These are phyloP conservation scores for Volvox carteri DNA, from an alignment of 163 green algal species.

Conservation along the genomic window DNA sequence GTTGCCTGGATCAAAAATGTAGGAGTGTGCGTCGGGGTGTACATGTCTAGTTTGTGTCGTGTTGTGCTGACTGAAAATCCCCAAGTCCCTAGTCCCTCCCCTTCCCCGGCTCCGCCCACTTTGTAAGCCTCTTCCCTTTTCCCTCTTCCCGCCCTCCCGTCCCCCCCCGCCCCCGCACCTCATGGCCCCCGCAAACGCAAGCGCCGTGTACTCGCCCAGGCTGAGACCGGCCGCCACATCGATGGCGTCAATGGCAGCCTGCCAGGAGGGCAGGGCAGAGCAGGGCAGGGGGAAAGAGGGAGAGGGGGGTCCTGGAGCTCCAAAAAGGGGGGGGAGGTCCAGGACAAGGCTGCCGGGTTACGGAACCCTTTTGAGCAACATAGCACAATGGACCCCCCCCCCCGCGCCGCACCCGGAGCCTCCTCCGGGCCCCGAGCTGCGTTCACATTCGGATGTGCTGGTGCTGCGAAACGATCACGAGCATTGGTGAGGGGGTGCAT, in stretches of 20 bases:
- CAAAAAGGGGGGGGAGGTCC: too few species aligned
- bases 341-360: background rate
- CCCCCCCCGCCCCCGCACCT: constrained; percentile 63
- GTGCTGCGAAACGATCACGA: too few species aligned
- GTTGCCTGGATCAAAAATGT: too few species aligned
- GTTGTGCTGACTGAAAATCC: background rate
- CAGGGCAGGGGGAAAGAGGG: background rate
- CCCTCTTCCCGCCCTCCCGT: background rate
- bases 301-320: too few species aligned
- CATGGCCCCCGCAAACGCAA: constrained; percentile 92
- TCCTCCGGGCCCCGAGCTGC: too few species aligned
- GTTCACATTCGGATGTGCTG: too few species aligned
- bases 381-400: too few species aligned
- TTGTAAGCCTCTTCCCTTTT: background rate
- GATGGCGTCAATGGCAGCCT: constrained; percentile 76
- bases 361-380: too few species aligned
- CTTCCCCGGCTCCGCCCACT: background rate
- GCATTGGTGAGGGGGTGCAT: too few species aligned
- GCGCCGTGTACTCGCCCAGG: constrained; percentile 96
- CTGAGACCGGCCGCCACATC: constrained; percentile 87
- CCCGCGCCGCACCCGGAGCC: too few species aligned
- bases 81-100: background rate
- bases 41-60: too few species aligned
- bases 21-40: too few species aligned
- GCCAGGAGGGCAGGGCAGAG: background rate